These are phyloP conservation scores for Aurantiochytrium sp. DNA, from an alignment of 108 stramenopile genomes.

Conservation along the genomic window DNA sequence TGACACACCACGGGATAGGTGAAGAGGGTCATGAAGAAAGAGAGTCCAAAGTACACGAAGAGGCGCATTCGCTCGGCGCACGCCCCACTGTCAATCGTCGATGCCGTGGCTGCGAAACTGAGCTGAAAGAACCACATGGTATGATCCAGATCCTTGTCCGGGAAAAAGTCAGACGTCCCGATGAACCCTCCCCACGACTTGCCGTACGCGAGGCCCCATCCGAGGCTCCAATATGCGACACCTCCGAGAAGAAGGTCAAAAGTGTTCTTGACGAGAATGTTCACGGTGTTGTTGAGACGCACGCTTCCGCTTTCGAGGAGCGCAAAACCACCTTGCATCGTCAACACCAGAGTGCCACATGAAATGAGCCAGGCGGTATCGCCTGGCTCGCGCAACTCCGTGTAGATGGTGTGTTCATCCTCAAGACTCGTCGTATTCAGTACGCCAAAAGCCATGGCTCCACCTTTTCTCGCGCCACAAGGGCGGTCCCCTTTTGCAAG, in stretches of 20 bases:
- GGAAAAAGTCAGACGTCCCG: neutral
- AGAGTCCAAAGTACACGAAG: conserved; percentile 67
- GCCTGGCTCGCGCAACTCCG: neutral
- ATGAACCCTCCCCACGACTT: neutral
- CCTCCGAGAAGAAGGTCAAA: conserved; percentile 20
- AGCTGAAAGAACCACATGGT: conserved; percentile 69
- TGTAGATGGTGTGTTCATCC: too few relatives aligned
- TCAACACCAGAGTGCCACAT: conserved; percentile 45
- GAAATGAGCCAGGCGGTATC: conserved; percentile 29
- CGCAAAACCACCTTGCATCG: conserved; percentile 69
- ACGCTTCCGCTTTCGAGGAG: conserved; percentile 63
- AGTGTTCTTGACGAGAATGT: conserved; percentile 45
- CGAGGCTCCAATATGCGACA: conserved; percentile 30
- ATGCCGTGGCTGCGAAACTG: conserved; percentile 66
- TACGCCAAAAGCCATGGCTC: neutral
- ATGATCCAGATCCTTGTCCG: conserved; percentile 21
- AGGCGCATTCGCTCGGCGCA: conserved; percentile 67
- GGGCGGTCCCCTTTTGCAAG: too few relatives aligned
- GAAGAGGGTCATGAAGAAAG: conserved; percentile 59
- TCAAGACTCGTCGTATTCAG: too few relatives aligned
- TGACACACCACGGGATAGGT: conserved; percentile 76
- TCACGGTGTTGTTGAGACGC: conserved; percentile 48
- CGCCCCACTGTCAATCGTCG: conserved; percentile 65
- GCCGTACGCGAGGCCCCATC: conserved; percentile 35
- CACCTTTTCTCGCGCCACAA: too few relatives aligned